A percentile compares a stretch with the other conserved stretches of the same genome.
phyloP scores from a whole-genome alignment of 768 basidiomycete genomes.

The Macrolepiota albuminosa region DNA sequence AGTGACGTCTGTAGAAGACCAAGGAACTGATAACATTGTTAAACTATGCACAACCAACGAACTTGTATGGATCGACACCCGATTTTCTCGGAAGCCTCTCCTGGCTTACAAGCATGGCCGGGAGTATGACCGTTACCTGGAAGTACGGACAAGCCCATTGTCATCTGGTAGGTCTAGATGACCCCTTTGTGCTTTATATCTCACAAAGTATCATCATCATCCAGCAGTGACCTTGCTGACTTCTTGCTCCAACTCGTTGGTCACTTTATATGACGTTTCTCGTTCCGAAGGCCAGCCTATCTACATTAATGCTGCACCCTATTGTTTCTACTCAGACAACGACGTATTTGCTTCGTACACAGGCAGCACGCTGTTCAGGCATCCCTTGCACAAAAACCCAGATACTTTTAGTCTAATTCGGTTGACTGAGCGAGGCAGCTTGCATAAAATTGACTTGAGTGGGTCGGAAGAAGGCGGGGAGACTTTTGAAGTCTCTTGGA shows the following conservation, averaged over 20 bases:
- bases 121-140: conserved; percentile 54
- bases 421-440: conserved; percentile 41
- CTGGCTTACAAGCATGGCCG: conserved; percentile 60
- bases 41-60: conserved; percentile 57
- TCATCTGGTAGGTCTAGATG: conserved; percentile 25
- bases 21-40: conserved; percentile 37
- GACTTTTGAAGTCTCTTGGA: conserved; percentile 29
- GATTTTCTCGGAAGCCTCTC: conserved; percentile 52
- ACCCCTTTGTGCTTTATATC: neutral
- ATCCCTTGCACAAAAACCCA: conserved; percentile 21
- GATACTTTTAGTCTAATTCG: conserved; percentile 35
- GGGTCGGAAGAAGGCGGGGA: conserved; percentile 12
- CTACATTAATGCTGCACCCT: conserved; percentile 41
- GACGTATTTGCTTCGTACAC: conserved; percentile 19
- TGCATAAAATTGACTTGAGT: conserved; percentile 39
- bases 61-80: conserved; percentile 66
- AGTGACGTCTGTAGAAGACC: conserved; percentile 52
- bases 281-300: conserved; percentile 34
- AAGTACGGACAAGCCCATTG: conserved; percentile 32
- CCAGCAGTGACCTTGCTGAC: conserved; percentile 55
- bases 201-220: neutral
- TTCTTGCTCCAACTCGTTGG: conserved; percentile 52
- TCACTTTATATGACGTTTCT: conserved; percentile 63
- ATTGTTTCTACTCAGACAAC: conserved; percentile 30
- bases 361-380: conserved; percentile 30